Percentiles rank a stretch among this genome's conserved stretches.
Evolutionary conservation across 768 basidiomycete genomes (phyloP).

Genomic region (Russula virescens): DNA sequence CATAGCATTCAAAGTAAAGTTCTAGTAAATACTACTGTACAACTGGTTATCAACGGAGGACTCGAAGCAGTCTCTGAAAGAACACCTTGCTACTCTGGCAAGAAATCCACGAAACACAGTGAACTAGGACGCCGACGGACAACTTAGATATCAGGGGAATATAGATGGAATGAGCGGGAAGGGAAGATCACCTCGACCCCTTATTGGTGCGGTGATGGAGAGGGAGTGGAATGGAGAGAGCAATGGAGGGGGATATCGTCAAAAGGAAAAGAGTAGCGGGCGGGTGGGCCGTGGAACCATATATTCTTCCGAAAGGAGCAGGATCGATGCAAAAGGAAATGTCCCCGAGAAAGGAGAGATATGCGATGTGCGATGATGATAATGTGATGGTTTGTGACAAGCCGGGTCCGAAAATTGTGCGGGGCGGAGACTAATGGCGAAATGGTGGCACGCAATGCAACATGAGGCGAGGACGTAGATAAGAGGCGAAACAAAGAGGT

Average conservation of each 20-base stretch:
- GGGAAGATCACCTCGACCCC: conserved; percentile 2
- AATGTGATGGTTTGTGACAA: conserved; percentile 19
- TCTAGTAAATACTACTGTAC: conserved; percentile 24
- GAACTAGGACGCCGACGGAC: conserved; percentile 21
- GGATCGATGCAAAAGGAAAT: conserved; percentile 8
- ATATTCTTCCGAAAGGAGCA: conserved; percentile 14
- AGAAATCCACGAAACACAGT: conserved; percentile 25
- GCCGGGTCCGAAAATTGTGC: conserved; percentile 1
- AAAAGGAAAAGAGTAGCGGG: background rate
- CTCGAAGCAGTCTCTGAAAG: conserved; percentile 20
- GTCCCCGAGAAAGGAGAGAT: conserved; percentile 8
- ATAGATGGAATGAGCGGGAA: conserved; percentile 23
- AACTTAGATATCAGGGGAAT: conserved; percentile 22
- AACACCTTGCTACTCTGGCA: conserved; percentile 24
- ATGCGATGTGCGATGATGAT: conserved; percentile 3
- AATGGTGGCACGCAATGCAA: conserved; percentile 20
- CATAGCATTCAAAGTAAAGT: conserved; percentile 22
- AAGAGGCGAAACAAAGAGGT: conserved; percentile 1
- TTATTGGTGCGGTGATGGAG: background rate
- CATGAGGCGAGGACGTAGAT: conserved; percentile 6
- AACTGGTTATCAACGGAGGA: conserved; percentile 20
- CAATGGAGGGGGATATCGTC: background rate
- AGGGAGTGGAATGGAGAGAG: background rate
- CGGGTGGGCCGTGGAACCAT: conserved; percentile 11
- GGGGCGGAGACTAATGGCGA: conserved; percentile 7